Percentiles rank a stretch among this genome's conserved stretches.
phyloP scores from a whole-genome alignment of 495 filamentous ascomycete genomes.

The Terfezia boudieri region DNA sequence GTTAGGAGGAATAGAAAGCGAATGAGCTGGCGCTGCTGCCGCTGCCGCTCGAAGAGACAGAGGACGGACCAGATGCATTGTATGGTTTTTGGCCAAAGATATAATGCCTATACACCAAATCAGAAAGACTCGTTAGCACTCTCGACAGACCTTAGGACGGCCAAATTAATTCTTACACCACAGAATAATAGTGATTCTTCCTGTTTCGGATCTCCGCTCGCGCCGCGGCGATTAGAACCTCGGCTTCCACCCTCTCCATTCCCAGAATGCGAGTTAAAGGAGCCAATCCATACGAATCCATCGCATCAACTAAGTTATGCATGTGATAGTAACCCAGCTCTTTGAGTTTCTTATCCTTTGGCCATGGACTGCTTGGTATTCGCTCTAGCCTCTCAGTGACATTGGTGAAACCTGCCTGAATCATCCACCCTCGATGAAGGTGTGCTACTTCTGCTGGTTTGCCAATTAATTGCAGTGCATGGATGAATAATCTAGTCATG shows the following conservation, averaged over 20 bases:
- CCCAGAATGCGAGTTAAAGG: background rate
- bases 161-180: background rate
- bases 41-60: no score
- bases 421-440: slow-evolving; percentile 10
- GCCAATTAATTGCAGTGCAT: background rate
- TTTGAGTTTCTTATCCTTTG: slow-evolving; percentile 28
- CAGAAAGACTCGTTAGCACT: no score
- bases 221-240: slow-evolving; percentile 9
- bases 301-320: background rate
- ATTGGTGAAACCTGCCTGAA: slow-evolving; percentile 27
- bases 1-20: no score
- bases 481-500: no score
- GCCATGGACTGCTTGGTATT: slow-evolving; percentile 26
- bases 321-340: slow-evolving; percentile 20
- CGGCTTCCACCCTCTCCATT: background rate
- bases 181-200: background rate
- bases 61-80: no score
- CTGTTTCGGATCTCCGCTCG: background rate
- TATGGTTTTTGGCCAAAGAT: background rate
- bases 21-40: no score
- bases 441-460: background rate
- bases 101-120: background rate
- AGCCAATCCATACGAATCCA: background rate
- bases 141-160: no score
- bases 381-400: slow-evolving; percentile 20